Base-by-base conservation (phyloP, 768 basidiomycete genomes). In the Galerina marginata region DNA sequence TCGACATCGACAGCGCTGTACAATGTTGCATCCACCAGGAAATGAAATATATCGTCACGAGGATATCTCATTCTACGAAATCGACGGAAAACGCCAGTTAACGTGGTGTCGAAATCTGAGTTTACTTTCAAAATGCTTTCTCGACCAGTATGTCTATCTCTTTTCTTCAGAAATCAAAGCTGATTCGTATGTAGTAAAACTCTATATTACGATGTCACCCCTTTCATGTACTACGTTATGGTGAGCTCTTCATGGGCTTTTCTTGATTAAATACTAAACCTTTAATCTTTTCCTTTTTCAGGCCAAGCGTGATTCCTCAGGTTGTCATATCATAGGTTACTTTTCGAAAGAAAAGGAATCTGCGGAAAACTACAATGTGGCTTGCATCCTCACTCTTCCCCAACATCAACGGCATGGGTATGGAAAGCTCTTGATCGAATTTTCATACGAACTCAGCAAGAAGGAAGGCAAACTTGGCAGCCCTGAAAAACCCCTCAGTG, bases 151-250 rank as follows among this genome's bases (percentile, higher is more conserved):
- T 69, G 92, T 86, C 16, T 46, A 60, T 61, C 26, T 65, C 62
- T 65, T 49, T 54, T 56, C 37, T 46, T 46, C 29, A 47, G 47
- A 40, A 56, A 37, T 40, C 60, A 43, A 16, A 45, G 29, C 71
- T 73, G 56, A 75, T 64, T 20, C 43, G 61, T 60, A 46, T 61
- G 52, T 69, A 95, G 93, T 80, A 99, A 99, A 81, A 99, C 96
- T 14, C 81, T 99, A 64, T 99, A 99, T 79, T 99, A 98, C 79
- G 97, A 99, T 79, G 96, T 99, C 67, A 99, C 98, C 60, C 97
- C 97, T 2, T 99, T 99, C 81, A 86, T 99, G 85, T 99, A 95
- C 83, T 99, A 99, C 83, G 92, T 96, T 75, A 96, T 99, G 96
- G 95, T 92, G 67, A 67, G 84, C 71, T 48, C 36, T 61, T 60